Percentiles rank a stretch among this genome's conserved stretches.
Conservation (phyloP, 1,284 basidiomycete genomes). For the Xanthoconium separans region DNA sequence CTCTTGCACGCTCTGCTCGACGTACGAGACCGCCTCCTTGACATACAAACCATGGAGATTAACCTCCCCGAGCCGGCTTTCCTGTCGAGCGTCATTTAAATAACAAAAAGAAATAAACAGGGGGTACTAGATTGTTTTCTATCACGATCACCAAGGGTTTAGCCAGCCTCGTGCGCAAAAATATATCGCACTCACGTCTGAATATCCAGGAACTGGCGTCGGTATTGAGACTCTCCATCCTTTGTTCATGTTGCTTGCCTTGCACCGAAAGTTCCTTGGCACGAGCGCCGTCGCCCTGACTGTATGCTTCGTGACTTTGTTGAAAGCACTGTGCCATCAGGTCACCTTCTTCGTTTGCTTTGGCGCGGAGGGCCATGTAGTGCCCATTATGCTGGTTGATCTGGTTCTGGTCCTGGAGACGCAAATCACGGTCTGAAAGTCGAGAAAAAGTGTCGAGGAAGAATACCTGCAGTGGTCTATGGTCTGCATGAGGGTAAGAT, state of each 20-base stretch:
- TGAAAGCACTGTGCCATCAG: constrained; percentile 71
- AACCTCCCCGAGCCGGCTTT: constrained; percentile 71
- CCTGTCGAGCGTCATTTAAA: constrained; percentile 37
- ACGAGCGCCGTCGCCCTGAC: constrained; percentile 67
- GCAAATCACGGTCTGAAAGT: neutral
- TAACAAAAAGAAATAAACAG: neutral
- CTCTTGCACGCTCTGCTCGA: constrained; percentile 67
- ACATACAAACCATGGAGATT: constrained; percentile 94
- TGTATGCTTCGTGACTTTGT: constrained; percentile 67
- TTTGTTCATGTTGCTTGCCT: constrained; percentile 79
- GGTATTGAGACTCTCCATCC: constrained; percentile 82
- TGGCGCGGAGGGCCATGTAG: constrained; percentile 67
- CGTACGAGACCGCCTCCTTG: constrained; percentile 81
- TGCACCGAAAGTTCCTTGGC: constrained; percentile 85
- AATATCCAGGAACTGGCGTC: constrained; percentile 93
- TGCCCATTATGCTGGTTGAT: constrained; percentile 69
- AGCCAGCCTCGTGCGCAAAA: neutral
- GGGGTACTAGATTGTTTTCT: constrained; percentile 80
- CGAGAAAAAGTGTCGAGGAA: neutral
- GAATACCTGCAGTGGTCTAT: constrained; percentile 18
- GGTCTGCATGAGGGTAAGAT: constrained; percentile 10
- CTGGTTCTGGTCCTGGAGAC: constrained; percentile 55
- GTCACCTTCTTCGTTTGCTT: constrained; percentile 74
- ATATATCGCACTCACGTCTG: constrained; percentile 46
- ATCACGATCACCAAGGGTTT: neutral